A percentile compares a stretch with the other conserved stretches of the same genome.
phyloP scores from a whole-genome alignment of 805 yeast species.

The Metschnikowia dekortorum region DNA sequence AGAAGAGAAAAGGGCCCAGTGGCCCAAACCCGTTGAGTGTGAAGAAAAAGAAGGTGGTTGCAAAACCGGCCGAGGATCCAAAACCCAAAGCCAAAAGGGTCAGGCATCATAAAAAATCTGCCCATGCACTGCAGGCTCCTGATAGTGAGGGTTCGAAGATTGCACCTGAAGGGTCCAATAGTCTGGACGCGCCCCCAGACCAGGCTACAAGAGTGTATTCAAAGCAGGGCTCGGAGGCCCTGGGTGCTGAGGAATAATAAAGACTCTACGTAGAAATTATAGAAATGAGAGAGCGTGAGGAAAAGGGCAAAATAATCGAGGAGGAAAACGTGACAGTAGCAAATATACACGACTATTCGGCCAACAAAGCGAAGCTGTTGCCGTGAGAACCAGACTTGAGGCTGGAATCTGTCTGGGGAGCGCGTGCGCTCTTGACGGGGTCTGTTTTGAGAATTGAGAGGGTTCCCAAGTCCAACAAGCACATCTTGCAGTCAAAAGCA shows the following conservation, averaged over 20 bases:
- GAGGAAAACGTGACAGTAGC: neutral
- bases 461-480: slow-evolving; percentile 35
- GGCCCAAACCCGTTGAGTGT: slow-evolving; percentile 90
- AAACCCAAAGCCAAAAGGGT: slow-evolving; percentile 13
- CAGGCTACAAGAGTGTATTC: neutral
- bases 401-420: neutral
- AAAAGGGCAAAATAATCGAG: neutral
- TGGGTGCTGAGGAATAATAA: neutral
- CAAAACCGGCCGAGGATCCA: slow-evolving; percentile 14
- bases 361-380: slow-evolving; percentile 9
- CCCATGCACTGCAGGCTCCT: neutral
- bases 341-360: slow-evolving; percentile 1
- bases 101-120: slow-evolving; percentile 12
- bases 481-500: slow-evolving; percentile 48
- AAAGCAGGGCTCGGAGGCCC: neutral
- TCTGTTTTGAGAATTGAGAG: slow-evolving; percentile 16
- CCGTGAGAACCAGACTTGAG: neutral
- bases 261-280: neutral
- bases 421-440: neutral
- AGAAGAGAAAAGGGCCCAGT: slow-evolving; percentile 66
- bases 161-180: neutral
- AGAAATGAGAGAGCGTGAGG: neutral
- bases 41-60: slow-evolving; percentile 66
- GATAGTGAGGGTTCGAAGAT: neutral
- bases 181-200: neutral